Evolutionary conservation across 1,284 basidiomycete genomes (phyloP).

Genomic region (Neonothopanus nambi): DNA sequence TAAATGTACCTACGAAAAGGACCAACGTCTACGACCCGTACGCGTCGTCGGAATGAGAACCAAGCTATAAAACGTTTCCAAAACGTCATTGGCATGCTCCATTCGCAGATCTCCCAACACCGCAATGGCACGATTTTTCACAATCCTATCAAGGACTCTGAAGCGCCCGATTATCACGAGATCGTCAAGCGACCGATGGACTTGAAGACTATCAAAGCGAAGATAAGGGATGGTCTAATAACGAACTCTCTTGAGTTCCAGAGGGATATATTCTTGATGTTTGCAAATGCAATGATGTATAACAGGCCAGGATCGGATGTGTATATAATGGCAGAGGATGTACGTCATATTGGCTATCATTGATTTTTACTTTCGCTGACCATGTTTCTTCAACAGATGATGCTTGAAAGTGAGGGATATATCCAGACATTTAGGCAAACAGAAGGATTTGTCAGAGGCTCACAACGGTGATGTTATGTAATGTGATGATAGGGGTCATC

Average conservation of each 20-base stretch:
- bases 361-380: conserved; percentile 8
- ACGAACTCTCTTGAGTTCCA: conserved; percentile 83
- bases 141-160: conserved; percentile 83
- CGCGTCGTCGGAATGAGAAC: conserved; percentile 34
- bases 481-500: too few relatives aligned
- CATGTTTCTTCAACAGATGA: conserved; percentile 60
- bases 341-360: conserved; percentile 33
- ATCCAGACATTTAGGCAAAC: conserved; percentile 79
- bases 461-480: conserved; percentile 1
- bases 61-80: conserved; percentile 73
- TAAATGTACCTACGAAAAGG: conserved; percentile 27
- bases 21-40: conserved; percentile 29
- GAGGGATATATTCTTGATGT: conserved; percentile 89
- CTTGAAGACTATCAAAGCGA: conserved; percentile 83
- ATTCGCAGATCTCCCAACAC: conserved; percentile 81
- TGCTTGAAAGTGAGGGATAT: conserved; percentile 77
- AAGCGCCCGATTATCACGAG: conserved; percentile 88
- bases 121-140: conserved; percentile 89
- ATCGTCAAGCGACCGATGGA: conserved; percentile 93
- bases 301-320: conserved; percentile 85
- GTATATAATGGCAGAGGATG: conserved; percentile 87
- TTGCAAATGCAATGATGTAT: conserved; percentile 96
- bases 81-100: conserved; percentile 76
- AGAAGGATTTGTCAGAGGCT: conserved; percentile 59
- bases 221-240: conserved; percentile 82